Conservation (phyloP, 1,284 basidiomycete species). For the Chalciporus sp. region DNA sequence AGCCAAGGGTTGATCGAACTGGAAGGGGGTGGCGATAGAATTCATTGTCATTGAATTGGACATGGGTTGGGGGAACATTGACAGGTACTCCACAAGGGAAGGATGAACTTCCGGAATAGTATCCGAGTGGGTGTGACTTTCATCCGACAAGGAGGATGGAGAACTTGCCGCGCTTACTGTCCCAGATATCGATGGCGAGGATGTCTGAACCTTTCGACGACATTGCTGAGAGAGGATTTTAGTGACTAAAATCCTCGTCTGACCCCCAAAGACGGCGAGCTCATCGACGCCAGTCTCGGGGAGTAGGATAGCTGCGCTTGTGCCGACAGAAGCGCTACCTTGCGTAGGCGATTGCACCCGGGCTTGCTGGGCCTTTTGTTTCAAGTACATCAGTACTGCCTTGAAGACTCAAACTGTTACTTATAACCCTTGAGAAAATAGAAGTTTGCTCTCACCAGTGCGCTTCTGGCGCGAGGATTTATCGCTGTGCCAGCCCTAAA, state of each 20-base stretch:
- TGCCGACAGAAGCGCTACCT: conserved; percentile 21
- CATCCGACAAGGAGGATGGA: conserved; percentile 31
- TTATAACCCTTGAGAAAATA: not conserved
- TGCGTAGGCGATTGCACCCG: conserved; percentile 41
- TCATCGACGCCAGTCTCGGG: conserved; percentile 59
- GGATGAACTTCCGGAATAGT: conserved; percentile 58
- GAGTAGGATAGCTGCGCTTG: conserved; percentile 35
- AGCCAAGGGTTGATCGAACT: conserved; percentile 12
- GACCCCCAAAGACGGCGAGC: conserved; percentile 67
- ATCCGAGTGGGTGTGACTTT: conserved; percentile 28
- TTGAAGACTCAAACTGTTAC: conserved; percentile 21
- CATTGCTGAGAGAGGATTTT: conserved; percentile 44
- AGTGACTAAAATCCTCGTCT: conserved; percentile 57
- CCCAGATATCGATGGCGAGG: conserved; percentile 18
- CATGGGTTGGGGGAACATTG: conserved; percentile 38
- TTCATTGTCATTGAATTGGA: conserved; percentile 12
- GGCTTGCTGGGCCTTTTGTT: conserved; percentile 51
- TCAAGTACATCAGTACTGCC: conserved; percentile 51
- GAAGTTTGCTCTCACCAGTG: conserved; percentile 42
- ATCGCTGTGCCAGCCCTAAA: conserved; percentile 51
- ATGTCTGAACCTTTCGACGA: conserved; percentile 20
- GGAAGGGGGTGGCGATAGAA: conserved; percentile 13
- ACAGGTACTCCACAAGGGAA: conserved; percentile 48
- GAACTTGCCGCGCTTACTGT: conserved; percentile 25
- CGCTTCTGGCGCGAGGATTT: conserved; percentile 52